Conservation (phyloP, 371 early-diverging fungal species). For the Mortierella polycephala region DNA sequence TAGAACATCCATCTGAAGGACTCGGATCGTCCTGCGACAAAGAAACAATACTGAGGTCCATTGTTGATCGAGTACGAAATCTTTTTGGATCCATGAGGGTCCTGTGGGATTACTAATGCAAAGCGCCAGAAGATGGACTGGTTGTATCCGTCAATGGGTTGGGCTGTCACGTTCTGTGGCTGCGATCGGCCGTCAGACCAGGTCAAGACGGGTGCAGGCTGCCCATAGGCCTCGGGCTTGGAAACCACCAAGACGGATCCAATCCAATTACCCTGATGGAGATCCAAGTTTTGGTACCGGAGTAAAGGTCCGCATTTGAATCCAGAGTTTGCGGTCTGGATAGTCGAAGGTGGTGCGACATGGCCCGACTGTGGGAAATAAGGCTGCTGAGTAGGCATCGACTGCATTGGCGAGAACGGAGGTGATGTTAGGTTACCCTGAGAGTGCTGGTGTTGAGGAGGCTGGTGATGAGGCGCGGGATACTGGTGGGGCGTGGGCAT, state of each 20-base stretch:
- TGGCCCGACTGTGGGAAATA: conserved; percentile 5
- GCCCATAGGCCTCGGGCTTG: conserved; percentile 39
- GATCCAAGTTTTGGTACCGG: conserved; percentile 56
- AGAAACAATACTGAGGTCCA: conserved; percentile 56
- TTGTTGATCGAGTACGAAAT: conserved; percentile 61
- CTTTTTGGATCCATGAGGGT: conserved; percentile 29
- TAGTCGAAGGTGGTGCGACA: too few relatives aligned
- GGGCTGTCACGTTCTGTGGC: conserved; percentile 50
- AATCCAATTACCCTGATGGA: conserved; percentile 57
- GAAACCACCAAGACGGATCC: conserved; percentile 62
- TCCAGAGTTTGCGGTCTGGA: background rate
- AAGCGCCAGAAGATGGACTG: conserved; percentile 63
- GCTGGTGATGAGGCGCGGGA: conserved; percentile 23
- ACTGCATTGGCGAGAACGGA: background rate
- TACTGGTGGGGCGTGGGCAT: conserved; percentile 31
- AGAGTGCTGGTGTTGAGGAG: conserved; percentile 1
- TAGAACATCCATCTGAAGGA: conserved; percentile 65
- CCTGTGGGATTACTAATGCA: conserved; percentile 60
- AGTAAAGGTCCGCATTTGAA: conserved; percentile 47
- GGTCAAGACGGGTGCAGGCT: conserved; percentile 57
- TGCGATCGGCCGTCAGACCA: conserved; percentile 56
- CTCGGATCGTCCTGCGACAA: conserved; percentile 59
- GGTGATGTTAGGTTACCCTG: background rate
- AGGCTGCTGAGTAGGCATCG: conserved; percentile 11
- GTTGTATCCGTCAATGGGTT: conserved; percentile 59